Evolutionary conservation across 2,329 filamentous ascomycete species (phyloP).

Genomic region (Colletotrichum sp.): DNA sequence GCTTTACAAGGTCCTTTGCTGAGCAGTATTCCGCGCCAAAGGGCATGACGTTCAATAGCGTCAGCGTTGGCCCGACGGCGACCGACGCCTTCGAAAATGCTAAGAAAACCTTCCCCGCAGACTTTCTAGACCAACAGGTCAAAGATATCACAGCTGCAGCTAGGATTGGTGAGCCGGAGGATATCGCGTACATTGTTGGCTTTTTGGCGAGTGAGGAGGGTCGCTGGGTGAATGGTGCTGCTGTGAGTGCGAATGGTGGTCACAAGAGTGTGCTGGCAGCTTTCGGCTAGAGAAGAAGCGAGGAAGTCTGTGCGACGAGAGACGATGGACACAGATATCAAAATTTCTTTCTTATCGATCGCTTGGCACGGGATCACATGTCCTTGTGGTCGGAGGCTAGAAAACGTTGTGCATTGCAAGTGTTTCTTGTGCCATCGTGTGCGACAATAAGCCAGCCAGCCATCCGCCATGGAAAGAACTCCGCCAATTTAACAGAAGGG

Average conservation of each 20-base stretch:
- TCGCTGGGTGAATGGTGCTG: constrained; percentile 4
- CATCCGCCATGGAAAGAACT: not conserved
- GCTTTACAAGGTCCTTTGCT: constrained; percentile 30
- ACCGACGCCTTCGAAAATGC: not conserved
- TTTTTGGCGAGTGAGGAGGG: constrained; percentile 11
- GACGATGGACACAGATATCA: not conserved
- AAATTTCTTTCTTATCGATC: not conserved
- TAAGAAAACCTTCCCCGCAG: not conserved
- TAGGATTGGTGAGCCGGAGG: not conserved
- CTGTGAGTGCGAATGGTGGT: constrained; percentile 7
- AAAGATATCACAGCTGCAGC: not conserved
- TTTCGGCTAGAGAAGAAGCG: not conserved
- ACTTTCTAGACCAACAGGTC: not conserved
- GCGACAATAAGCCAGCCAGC: not conserved
- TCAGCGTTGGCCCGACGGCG: constrained; percentile 33
- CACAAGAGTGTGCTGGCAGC: not conserved
- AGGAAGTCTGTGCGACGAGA: not conserved
- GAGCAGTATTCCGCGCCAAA: constrained; percentile 31
- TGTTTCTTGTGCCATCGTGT: not conserved
- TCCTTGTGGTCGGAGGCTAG: not conserved
- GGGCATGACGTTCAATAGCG: constrained; percentile 32
- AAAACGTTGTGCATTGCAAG: not conserved
- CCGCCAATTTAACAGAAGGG: not conserved
- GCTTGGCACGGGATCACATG: not conserved
- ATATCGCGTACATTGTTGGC: constrained; percentile 2